Conservation (phyloP, 129 eudicot genomes). For the Scalesia atractyloides region DNA sequence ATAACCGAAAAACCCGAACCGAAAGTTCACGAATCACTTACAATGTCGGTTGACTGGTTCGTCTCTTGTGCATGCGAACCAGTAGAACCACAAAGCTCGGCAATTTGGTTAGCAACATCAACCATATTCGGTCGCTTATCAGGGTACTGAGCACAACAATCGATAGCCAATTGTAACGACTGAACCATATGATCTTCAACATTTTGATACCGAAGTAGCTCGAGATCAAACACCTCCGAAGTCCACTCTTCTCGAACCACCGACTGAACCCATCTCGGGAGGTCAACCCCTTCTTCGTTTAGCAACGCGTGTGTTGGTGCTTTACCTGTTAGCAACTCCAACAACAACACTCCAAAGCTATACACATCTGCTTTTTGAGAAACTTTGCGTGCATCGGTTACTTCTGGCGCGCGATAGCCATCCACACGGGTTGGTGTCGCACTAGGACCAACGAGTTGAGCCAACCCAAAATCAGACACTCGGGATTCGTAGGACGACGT, state of each 20-base stretch:
- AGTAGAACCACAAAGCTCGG: constrained; percentile 52
- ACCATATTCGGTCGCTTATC: constrained; percentile 73
- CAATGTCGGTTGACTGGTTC: constrained; percentile 30
- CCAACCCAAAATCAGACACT: constrained; percentile 80
- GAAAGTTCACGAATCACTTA: constrained; percentile 35
- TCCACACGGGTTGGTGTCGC: constrained; percentile 66
- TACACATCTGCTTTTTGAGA: constrained; percentile 84
- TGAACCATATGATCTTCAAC: constrained; percentile 93
- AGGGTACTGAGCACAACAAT: constrained; percentile 72
- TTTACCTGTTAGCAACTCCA: constrained; percentile 80
- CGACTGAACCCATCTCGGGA: constrained; percentile 90
- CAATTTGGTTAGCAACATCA: constrained; percentile 55
- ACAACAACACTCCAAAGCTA: constrained; percentile 74
- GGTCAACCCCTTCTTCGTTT: constrained; percentile 86
- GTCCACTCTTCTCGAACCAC: constrained; percentile 91
- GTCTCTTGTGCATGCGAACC: constrained; percentile 29
- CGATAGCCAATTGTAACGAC: constrained; percentile 73
- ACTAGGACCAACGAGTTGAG: constrained; percentile 69
- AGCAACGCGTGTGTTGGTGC: constrained; percentile 66
- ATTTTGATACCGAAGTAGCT: constrained; percentile 71
- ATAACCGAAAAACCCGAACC: constrained; percentile 22
- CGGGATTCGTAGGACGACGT: constrained; percentile 68
- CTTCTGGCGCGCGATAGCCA: constrained; percentile 89
- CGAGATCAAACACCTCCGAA: constrained; percentile 74
- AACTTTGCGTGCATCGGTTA: constrained; percentile 60